Evolutionary conservation across 1,139 yeast species (phyloP), one percentile per base, ranked within the genome.

Genomic region (Geotrichum citri-aurantii): DNA sequence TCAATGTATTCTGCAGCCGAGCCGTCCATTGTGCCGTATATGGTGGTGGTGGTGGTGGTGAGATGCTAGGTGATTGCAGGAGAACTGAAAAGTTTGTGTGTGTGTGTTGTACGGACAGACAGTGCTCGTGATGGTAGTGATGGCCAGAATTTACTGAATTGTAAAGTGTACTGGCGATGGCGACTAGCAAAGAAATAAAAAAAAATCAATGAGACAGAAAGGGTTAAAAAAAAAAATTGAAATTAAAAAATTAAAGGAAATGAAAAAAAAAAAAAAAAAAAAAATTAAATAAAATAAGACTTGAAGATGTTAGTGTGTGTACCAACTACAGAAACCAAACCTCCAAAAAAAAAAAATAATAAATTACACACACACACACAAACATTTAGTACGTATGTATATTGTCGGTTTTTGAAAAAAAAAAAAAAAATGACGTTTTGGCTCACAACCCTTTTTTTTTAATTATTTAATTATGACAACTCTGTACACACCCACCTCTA

Each of bases 1-100:
- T 91, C 93, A 60, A 93, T 86, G 64, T 89, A 78, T 48, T 89
- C 95, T 11, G 17, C 44, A 3, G 44, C 44, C 7, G 17, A 19
- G 44, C 44, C 44, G n/a, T 37, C 44, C 44, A 37, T 37, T 37
- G 21, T 37, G 44, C 17, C 14, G 19, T 37, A 17, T 31, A 31
- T 31, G 11, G 33, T 29, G 33, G 40, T 1, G 5, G 17, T 4
- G 40, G n/a, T n/a, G 17, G 21, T 14, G 17, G 44, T n/a, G 10
- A 37, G 14, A n/a, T n/a, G 7, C 19, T 37, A n/a, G 19, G 10
- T 37, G 10, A n/a, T n/a, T n/a, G 44, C 44, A n/a, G 44, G 4
- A 26, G 19, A 3, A 33, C 19, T 4, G n/a, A 37, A 6, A 12
- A 31, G 11, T 27, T 27, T 27, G 31, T 27, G n/a, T 2, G 14